Percentiles rank a stretch among this genome's conserved stretches.
Evolutionary conservation across 345 rosid genomes (phyloP).

Genomic region (Sapria himalayana): DNA sequence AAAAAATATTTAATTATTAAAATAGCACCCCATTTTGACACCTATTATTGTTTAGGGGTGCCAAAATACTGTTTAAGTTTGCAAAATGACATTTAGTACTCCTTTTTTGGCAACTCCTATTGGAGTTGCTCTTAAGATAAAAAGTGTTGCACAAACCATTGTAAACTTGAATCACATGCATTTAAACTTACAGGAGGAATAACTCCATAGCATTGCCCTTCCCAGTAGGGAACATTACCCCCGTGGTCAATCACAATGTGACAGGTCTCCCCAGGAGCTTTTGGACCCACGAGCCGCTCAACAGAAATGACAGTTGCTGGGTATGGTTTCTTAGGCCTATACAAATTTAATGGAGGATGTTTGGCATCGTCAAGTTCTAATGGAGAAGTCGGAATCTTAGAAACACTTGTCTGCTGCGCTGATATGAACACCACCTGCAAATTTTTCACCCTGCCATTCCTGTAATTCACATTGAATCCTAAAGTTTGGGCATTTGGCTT

Average conservation of each 20-base stretch:
- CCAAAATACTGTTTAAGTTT: no score
- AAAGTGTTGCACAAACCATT: no score
- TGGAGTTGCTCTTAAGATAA: no score
- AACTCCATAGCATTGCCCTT: slow-evolving; percentile 97
- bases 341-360: slow-evolving; percentile 53
- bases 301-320: slow-evolving; percentile 83
- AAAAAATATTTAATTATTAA: no score
- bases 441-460: slow-evolving; percentile 13
- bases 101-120: no score
- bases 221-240: slow-evolving; percentile 95
- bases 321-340: slow-evolving; percentile 82
- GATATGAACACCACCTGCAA: slow-evolving; percentile 50
- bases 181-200: slow-evolving; percentile 99
- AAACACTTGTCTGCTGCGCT: slow-evolving; percentile 53
- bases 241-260: slow-evolving; percentile 89
- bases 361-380: slow-evolving; percentile 47
- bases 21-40: no score
- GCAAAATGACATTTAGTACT: no score
- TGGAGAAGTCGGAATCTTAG: slow-evolving; percentile 66
- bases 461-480: slow-evolving; percentile 24
- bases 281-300: slow-evolving; percentile 76
- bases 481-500: slow-evolving; percentile 29
- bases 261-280: slow-evolving; percentile 96
- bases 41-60: no score
- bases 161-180: no score